Evolutionary conservation across 345 rosid genomes (phyloP).

Genomic region (Xanthoceras sorbifolium): DNA sequence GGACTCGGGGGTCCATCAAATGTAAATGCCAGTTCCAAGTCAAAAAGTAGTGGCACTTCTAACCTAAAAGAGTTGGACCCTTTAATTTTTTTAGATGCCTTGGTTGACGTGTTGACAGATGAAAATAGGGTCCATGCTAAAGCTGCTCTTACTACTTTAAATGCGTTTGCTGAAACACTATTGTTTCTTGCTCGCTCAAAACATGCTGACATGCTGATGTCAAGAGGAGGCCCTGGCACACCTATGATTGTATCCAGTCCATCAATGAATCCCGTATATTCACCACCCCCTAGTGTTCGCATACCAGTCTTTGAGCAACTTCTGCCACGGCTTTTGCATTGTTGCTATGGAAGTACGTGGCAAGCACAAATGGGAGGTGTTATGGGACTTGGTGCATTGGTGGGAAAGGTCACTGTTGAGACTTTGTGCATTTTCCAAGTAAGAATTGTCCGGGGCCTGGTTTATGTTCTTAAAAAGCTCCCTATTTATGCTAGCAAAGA

Average conservation of each 20-base stretch:
- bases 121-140: conserved; percentile 89
- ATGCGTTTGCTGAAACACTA: conserved; percentile 84
- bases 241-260: conserved; percentile 99
- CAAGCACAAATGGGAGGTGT: conserved; percentile 99
- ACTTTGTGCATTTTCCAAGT: conserved; percentile 88
- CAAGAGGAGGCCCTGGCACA: conserved; percentile 91
- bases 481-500: conserved; percentile 92
- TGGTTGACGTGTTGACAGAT: conserved; percentile 93
- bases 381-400: conserved; percentile 94
- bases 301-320: conserved; percentile 98
- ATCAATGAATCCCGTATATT: conserved; percentile 97
- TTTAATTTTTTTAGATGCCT: conserved; percentile 82
- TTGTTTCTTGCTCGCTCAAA: conserved; percentile 90
- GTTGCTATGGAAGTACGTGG: conserved; percentile 98
- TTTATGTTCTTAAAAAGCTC: conserved; percentile 89
- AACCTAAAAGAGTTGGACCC: conserved; percentile 93
- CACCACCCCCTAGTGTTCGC: conserved; percentile 89
- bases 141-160: conserved; percentile 85
- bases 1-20: conserved; percentile 57
- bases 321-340: conserved; percentile 93
- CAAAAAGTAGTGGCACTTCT: conserved; percentile 56
- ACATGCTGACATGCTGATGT: conserved; percentile 78
- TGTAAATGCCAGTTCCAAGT: conserved; percentile 50
- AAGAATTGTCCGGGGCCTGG: conserved; percentile 79
- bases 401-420: conserved; percentile 98